phyloP scores from a whole-genome alignment of 2,329 filamentous ascomycete genomes.

The Furcasterigmium furcatum region DNA sequence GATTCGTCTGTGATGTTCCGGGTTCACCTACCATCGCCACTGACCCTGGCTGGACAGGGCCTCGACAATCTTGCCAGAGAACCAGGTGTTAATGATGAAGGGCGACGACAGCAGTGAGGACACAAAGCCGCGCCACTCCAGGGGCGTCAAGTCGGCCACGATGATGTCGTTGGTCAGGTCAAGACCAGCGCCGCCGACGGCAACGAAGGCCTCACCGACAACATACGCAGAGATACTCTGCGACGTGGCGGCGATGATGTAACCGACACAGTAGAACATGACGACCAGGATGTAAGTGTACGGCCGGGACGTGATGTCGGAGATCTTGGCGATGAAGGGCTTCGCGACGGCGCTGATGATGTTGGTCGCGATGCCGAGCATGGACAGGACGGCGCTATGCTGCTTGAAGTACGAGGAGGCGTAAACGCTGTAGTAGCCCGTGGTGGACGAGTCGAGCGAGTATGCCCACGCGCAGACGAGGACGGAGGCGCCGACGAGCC shows the following conservation, averaged over 20 bases:
- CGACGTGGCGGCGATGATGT: slow-evolving; percentile 54
- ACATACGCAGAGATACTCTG: slow-evolving; percentile 48
- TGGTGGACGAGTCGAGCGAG: slow-evolving; percentile 24
- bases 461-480: slow-evolving; percentile 26
- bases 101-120: slow-evolving; percentile 48
- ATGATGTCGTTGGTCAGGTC: slow-evolving; percentile 62
- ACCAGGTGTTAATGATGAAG: slow-evolving; percentile 64
- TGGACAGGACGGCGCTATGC: slow-evolving; percentile 22
- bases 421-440: slow-evolving; percentile 22
- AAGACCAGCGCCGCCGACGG: slow-evolving; percentile 55
- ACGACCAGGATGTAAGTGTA: slow-evolving; percentile 56
- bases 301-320: slow-evolving; percentile 60
- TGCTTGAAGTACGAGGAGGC: slow-evolving; percentile 22
- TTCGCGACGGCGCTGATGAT: slow-evolving; percentile 51
- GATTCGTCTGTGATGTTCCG: no score
- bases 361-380: slow-evolving; percentile 23
- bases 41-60: slow-evolving; percentile 29
- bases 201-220: slow-evolving; percentile 55
- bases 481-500: slow-evolving; percentile 21
- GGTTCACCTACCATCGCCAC: slow-evolving; percentile 20
- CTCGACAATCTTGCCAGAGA: slow-evolving; percentile 52
- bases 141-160: slow-evolving; percentile 56
- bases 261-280: slow-evolving; percentile 50
- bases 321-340: slow-evolving; percentile 58
- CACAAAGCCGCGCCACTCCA: slow-evolving; percentile 47